Evolutionary conservation across 2,329 filamentous ascomycete genomes (phyloP).

Genomic region (Penicillium corylophilum): DNA sequence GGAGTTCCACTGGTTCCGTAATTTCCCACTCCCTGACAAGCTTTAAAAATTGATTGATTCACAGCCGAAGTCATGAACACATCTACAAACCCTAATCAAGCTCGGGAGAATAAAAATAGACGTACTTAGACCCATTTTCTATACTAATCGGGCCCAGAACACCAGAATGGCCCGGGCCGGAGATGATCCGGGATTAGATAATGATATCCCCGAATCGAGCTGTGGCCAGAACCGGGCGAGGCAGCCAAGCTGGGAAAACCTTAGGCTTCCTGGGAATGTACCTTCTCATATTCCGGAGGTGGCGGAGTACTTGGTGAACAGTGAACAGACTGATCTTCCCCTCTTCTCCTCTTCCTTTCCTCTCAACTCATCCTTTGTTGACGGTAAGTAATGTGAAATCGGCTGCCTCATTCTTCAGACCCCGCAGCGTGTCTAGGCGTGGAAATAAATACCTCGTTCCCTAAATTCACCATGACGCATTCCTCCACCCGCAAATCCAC

Average conservation of each 20-base stretch:
- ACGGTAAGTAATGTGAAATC: not conserved
- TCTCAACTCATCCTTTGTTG: slow-evolving; percentile 5
- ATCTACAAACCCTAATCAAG: slow-evolving; percentile 11
- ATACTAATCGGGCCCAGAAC: not conserved
- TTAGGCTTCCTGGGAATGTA: slow-evolving; percentile 16
- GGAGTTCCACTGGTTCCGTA: not conserved
- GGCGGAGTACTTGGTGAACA: slow-evolving; percentile 22
- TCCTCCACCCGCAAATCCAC: slow-evolving; percentile 25
- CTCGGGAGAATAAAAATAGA: not conserved
- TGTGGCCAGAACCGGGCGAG: slow-evolving; percentile 11
- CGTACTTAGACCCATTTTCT: not conserved
- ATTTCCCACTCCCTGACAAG: not conserved
- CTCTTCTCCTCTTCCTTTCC: slow-evolving; percentile 9
- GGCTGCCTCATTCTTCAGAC: not conserved
- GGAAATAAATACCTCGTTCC: slow-evolving; percentile 11
- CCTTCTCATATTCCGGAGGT: slow-evolving; percentile 19
- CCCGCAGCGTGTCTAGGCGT: not conserved
- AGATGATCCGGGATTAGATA: slow-evolving; percentile 18
- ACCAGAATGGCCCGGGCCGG: slow-evolving; percentile 5
- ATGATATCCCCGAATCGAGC: slow-evolving; percentile 6
- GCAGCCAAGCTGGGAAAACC: not conserved
- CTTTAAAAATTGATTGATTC: not conserved
- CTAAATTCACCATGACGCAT: slow-evolving; percentile 36
- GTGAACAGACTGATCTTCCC: not conserved
- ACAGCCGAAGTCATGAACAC: slow-evolving; percentile 1